Conservation (phyloP, 352 stramenopile species). For the Phytophthora idaei region DNA sequence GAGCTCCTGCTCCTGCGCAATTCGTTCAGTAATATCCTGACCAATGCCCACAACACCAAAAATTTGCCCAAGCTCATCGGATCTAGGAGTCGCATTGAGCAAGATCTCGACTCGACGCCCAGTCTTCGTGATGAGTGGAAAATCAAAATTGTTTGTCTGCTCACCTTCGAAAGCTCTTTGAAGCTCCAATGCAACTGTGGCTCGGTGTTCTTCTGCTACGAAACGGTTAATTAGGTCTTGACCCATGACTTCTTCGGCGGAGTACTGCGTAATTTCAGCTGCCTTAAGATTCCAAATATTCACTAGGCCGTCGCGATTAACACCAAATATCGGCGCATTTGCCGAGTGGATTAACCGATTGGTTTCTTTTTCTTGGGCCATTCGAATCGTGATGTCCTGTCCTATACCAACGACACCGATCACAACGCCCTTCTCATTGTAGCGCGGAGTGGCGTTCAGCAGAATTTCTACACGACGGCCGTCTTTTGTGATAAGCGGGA, state of each 20-base stretch:
- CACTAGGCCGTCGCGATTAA: conserved; percentile 53
- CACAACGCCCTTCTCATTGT: conserved; percentile 74
- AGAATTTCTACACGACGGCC: conserved; percentile 71
- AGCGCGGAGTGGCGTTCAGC: conserved; percentile 70
- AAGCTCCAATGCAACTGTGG: background rate
- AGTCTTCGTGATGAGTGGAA: conserved; percentile 55
- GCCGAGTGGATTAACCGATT: conserved; percentile 67
- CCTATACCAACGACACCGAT: conserved; percentile 89
- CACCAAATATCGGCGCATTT: conserved; percentile 69
- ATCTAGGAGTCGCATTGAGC: conserved; percentile 67
- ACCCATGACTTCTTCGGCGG: conserved; percentile 76
- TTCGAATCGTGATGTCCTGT: conserved; percentile 63
- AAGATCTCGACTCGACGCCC: conserved; percentile 48
- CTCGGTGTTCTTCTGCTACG: conserved; percentile 36
- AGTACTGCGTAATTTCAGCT: conserved; percentile 73
- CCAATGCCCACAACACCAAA: conserved; percentile 53
- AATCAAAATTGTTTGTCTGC: conserved; percentile 80
- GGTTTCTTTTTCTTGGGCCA: conserved; percentile 71
- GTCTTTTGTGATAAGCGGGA: conserved; percentile 58
- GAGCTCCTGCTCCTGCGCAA: conserved; percentile 28
- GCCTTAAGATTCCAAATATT: conserved; percentile 83
- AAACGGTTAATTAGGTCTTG: conserved; percentile 65
- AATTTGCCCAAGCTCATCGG: conserved; percentile 58
- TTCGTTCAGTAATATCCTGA: conserved; percentile 29
- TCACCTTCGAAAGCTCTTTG: conserved; percentile 49